phyloP scores from a whole-genome alignment of 2,329 filamentous ascomycete genomes.

The Myriosclerotinia curreyana region DNA sequence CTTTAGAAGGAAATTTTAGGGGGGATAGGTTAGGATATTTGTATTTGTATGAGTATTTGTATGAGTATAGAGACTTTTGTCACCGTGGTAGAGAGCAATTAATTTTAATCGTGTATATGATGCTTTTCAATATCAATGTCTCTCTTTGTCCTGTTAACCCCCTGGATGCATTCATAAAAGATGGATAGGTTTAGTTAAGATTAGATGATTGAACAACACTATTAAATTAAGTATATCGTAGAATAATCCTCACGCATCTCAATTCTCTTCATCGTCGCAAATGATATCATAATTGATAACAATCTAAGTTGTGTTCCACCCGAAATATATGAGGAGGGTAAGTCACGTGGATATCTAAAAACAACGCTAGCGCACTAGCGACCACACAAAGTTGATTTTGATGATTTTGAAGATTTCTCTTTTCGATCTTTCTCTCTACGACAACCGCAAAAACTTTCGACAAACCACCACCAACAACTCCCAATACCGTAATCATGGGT shows the following conservation, averaged over 20 bases:
- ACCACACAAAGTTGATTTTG: constrained; percentile 22
- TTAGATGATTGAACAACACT: too few relatives aligned
- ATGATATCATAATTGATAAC: neutral
- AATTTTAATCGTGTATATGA: neutral
- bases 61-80: too few relatives aligned
- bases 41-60: too few relatives aligned
- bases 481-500: constrained; percentile 42
- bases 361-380: too few relatives aligned
- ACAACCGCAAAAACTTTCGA: constrained; percentile 22
- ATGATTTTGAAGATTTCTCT: constrained; percentile 5
- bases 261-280: neutral
- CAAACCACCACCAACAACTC: constrained; percentile 21
- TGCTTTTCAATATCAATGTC: neutral
- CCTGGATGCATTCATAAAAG: too few relatives aligned
- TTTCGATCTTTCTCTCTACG: constrained; percentile 9
- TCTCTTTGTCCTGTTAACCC: too few relatives aligned
- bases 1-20: constrained; percentile 11
- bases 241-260: neutral
- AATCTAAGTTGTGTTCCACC: neutral
- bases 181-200: too few relatives aligned
- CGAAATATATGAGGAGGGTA: neutral
- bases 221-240: neutral
- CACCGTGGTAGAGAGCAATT: neutral
- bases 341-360: neutral
- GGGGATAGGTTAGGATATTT: neutral